Percentiles rank a stretch among this genome's conserved stretches.
phyloP scores from a whole-genome alignment of 163 green algal species.

The Scenedesmus sp. region DNA sequence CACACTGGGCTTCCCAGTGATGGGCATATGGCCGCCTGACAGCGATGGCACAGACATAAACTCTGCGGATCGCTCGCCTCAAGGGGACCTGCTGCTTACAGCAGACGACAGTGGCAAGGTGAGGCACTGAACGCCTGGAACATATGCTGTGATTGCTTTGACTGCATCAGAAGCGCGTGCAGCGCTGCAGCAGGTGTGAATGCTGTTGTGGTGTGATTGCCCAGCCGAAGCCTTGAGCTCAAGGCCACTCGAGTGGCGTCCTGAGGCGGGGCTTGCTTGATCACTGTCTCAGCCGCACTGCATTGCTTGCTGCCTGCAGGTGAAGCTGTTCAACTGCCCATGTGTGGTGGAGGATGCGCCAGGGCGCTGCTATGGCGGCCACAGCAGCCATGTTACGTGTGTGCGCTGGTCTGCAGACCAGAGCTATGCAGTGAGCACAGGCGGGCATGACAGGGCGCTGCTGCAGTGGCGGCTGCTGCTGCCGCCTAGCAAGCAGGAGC shows the following conservation, averaged over 20 bases:
- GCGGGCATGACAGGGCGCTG: slow-evolving; percentile 70
- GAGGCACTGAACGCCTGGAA: not conserved
- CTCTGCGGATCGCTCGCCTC: slow-evolving; percentile 60
- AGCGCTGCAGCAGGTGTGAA: not conserved
- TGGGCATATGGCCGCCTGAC: slow-evolving; percentile 73
- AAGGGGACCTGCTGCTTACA: slow-evolving; percentile 63
- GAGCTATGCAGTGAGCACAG: slow-evolving; percentile 64
- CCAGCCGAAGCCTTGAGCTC: not conserved
- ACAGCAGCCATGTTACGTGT: slow-evolving; percentile 71
- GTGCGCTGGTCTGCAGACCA: slow-evolving; percentile 68
- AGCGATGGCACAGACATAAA: slow-evolving; percentile 77
- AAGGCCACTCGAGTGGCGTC: too few species aligned
- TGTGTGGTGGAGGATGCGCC: slow-evolving; percentile 66
- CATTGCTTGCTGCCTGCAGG: slow-evolving; percentile 26
- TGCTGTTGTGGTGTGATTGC: not conserved
- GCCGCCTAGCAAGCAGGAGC: slow-evolving; percentile 19
- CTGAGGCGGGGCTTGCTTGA: too few species aligned
- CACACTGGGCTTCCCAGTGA: slow-evolving; percentile 72
- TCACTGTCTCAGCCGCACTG: not conserved
- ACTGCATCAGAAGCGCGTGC: not conserved
- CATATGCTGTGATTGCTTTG: slow-evolving; percentile 58
- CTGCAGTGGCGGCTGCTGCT: slow-evolving; percentile 74
- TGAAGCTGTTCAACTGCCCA: slow-evolving; percentile 75
- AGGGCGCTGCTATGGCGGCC: slow-evolving; percentile 59
- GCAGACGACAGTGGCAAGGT: slow-evolving; percentile 73